phyloP scores from a whole-genome alignment of 805 yeast genomes.

The Dipodascus albidus region DNA sequence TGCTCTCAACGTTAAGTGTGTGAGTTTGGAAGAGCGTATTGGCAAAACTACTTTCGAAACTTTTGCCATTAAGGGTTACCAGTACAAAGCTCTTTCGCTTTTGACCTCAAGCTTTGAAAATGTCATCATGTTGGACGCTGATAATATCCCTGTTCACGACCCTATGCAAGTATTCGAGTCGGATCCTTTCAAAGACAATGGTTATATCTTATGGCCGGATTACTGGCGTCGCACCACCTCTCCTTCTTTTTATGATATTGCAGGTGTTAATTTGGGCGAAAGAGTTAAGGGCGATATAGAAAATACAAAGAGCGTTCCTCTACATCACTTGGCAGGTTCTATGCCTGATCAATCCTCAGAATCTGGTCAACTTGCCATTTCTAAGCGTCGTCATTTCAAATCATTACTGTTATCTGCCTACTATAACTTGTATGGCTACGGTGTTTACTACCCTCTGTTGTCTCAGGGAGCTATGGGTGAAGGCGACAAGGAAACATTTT shows the following conservation, averaged over 20 bases:
- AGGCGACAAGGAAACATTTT: constrained; percentile 71
- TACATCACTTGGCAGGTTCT: constrained; percentile 56
- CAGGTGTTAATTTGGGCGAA: constrained; percentile 35
- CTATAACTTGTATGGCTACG: constrained; percentile 56
- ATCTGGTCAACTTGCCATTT: constrained; percentile 53
- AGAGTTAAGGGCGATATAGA: constrained; percentile 18
- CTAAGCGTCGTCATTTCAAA: constrained; percentile 44
- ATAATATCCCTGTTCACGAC: constrained; percentile 55
- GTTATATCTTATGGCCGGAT: constrained; percentile 69
- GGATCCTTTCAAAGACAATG: constrained; percentile 41
- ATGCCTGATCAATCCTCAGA: constrained; percentile 62
- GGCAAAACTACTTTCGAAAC: constrained; percentile 40
- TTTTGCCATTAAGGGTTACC: constrained; percentile 51
- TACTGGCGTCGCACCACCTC: constrained; percentile 79
- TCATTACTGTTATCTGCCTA: constrained; percentile 50
- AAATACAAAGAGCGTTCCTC: constrained; percentile 21
- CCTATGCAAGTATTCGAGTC: constrained; percentile 49
- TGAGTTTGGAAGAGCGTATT: constrained; percentile 48
- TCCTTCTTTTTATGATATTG: constrained; percentile 60
- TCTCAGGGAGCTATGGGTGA: constrained; percentile 61
- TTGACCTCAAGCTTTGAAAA: constrained; percentile 64
- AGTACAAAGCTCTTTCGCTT: constrained; percentile 58
- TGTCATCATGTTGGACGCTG: constrained; percentile 63
- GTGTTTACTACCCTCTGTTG: constrained; percentile 45
- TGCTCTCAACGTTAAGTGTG: constrained; percentile 51